Base-by-base conservation (phyloP, 2,329 filamentous ascomycete species). In the Parafenestella ontariensis region DNA sequence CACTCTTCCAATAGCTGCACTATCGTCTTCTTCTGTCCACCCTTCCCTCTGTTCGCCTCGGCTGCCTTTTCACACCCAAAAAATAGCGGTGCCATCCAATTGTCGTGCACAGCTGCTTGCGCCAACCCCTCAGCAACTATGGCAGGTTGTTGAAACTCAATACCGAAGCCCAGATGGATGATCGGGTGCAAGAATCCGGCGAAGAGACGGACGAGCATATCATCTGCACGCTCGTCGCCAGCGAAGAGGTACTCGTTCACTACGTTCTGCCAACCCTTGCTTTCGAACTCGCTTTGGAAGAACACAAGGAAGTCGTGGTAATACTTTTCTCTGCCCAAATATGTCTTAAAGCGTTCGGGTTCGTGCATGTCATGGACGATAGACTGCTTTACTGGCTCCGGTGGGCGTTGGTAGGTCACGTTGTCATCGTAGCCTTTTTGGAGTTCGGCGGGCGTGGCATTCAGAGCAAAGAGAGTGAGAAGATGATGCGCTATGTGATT, bases 101-200 rank as follows among this genome's bases (percentile, higher is more conserved):
- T 76, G 6, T 81, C 77, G 68, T 96, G 91, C 1, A 92, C 85
- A 7, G 89, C 86, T 1, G 89, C 82, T 77, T 96, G 88, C 0
- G 92, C 91, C 17, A 96, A 84, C 1, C 81, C 92, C 76, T 94
- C 86, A 5, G 92, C 91, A 24, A 96, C 82, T 54, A 96, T 87
- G 33, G 89, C 89, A 1, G 91, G 91, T 69, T 96, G 91, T 9
- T 83, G 73, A 78, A 92, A 96, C 71, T 96, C 92, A 31, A 96
- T 71, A 4, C 90, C 92, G 69, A 92, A 96, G 44, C 92, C 90
- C 18, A 96, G 82, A 70, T 96, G 91, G 58, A 96, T 93, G 15
- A 95, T 77, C 1, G 92, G 91, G 68, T 96, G 91, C 2, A 92
- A 64, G 58, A 94, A 83, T 0, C 89, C 87, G 15, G 82, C 83